These are phyloP conservation scores for Cucurbita maxima DNA, from an alignment of 306 rosid species.

Conservation along the genomic window DNA sequence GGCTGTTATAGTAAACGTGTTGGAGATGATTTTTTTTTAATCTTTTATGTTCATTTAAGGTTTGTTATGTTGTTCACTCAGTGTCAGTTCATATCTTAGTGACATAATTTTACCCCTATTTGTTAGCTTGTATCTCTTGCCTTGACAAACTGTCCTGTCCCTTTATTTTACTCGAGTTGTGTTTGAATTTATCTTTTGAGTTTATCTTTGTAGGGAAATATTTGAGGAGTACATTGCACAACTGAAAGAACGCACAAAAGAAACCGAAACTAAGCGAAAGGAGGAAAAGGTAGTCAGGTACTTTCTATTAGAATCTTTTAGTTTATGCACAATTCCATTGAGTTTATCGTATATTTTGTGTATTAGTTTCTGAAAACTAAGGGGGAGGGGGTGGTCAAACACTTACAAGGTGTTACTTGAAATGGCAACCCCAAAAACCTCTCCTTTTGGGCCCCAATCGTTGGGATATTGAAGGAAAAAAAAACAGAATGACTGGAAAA, in stretches of 20 bases:
- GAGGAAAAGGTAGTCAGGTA: conserved; percentile 66
- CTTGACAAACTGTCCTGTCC: neutral
- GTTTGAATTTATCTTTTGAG: conserved; percentile 9
- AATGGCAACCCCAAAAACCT: neutral
- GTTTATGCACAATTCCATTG: neutral
- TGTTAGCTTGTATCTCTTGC: too few relatives aligned
- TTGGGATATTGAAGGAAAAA: neutral
- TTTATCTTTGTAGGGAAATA: conserved; percentile 37
- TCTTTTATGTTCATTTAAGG: too few relatives aligned
- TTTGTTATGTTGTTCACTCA: too few relatives aligned
- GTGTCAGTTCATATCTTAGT: too few relatives aligned
- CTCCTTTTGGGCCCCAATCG: neutral
- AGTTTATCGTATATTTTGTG: neutral
- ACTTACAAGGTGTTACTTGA: neutral
- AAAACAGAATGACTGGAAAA: too few relatives aligned
- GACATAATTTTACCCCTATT: too few relatives aligned
- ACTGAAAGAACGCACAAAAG: conserved; percentile 69
- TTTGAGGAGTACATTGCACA: conserved; percentile 62
- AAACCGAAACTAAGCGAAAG: conserved; percentile 60
- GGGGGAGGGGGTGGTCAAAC: neutral
- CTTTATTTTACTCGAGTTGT: neutral
- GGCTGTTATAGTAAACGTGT: too few relatives aligned
- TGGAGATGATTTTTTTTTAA: too few relatives aligned
- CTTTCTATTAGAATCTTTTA: neutral
- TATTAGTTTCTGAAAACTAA: neutral